Evolutionary conservation across 2,329 filamentous ascomycete genomes (phyloP), one percentile per base, ranked within the genome.

Genomic region (Sordariomycetes sp.): DNA sequence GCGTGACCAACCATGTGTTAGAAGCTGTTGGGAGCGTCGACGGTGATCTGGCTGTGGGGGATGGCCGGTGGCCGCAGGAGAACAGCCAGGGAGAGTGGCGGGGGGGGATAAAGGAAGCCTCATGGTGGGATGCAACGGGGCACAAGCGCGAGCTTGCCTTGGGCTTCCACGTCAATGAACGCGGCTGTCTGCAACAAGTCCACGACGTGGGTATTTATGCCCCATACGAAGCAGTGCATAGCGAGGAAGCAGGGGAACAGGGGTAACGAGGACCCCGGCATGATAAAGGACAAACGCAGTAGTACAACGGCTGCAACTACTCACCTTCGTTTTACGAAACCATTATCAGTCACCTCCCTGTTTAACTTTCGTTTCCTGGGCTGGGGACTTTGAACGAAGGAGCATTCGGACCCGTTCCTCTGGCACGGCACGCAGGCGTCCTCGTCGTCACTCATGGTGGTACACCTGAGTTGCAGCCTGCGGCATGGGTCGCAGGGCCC

Each of bases 291-390:
- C 7, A 24, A 50, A 24, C 7, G 7, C 46, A 50, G 46, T 50
- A 50, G 22, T 20, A 53, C 24, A 53, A 34, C 51, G 24, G 51
- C 51, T 11, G 14, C 24, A 35, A 59, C 53, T 55, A 74, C 83
- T 76, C 77, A 89, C 87, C 86, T 87, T 79, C 86, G 81, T 73
- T 88, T 89, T 67, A 79, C 80, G 63, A 76, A 74, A 62, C 75
- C 79, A 62, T 86, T 82, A 62, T 84, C 81, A 67, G 77, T 74
- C 60, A 77, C 74, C 65, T 85, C 81, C 66, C 82, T 79, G 71
- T 86, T 83, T 62, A 89, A 74, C 76, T 92, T 93, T 69, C 90
- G 81, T 76, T 94, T 94, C 65, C 89, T 82, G 59, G 87, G 85
- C 67, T 86, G 84, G 25, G 89, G 89, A 70, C 87, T 90, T 63